These are phyloP conservation scores for Emericellopsis terricola DNA, from an alignment of 495 filamentous ascomycete species.

Conservation along the genomic window DNA sequence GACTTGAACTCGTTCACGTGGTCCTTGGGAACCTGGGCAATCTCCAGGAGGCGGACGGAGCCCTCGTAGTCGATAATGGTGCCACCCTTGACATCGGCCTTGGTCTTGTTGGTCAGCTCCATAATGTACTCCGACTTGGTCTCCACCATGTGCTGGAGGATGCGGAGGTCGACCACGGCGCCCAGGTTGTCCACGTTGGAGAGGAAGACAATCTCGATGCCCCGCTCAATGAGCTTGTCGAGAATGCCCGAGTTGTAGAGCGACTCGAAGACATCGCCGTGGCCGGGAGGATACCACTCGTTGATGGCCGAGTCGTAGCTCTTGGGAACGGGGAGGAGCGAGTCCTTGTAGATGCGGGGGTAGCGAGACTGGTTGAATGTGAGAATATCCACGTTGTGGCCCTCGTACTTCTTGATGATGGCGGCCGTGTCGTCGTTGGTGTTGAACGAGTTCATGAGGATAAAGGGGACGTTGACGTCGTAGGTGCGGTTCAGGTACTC, in stretches of 20 bases:
- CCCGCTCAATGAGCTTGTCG: constrained; percentile 84
- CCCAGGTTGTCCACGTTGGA: constrained; percentile 99
- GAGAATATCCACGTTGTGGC: constrained; percentile 97
- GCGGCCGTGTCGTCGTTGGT: constrained; percentile 94
- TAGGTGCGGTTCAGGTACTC: constrained; percentile 98
- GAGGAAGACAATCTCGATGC: constrained; percentile 95
- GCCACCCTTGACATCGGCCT: constrained; percentile 99
- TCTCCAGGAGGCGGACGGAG: constrained; percentile 88
- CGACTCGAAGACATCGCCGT: constrained; percentile 99
- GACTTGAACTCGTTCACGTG: constrained; percentile 99
- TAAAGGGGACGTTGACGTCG: constrained; percentile 91
- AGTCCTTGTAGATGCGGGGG: constrained; percentile 95
- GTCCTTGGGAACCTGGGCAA: constrained; percentile 99
- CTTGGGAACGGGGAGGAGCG: constrained; percentile 89
- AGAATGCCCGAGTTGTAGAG: constrained; percentile 98
- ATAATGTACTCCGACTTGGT: constrained; percentile 95
- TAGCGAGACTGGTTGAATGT: constrained; percentile 99
- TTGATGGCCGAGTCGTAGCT: constrained; percentile 70
- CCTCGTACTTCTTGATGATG: constrained; percentile 99
- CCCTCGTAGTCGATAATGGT: constrained; percentile 99
- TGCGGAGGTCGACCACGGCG: constrained; percentile 90
- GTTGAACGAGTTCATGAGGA: constrained; percentile 99
- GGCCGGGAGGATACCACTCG: constrained; percentile 97
- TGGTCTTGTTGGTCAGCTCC: constrained; percentile 99
- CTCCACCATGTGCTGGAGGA: constrained; percentile 98